Conservation (phyloP, 768 basidiomycete genomes). For the Suillus cothurnatus region DNA sequence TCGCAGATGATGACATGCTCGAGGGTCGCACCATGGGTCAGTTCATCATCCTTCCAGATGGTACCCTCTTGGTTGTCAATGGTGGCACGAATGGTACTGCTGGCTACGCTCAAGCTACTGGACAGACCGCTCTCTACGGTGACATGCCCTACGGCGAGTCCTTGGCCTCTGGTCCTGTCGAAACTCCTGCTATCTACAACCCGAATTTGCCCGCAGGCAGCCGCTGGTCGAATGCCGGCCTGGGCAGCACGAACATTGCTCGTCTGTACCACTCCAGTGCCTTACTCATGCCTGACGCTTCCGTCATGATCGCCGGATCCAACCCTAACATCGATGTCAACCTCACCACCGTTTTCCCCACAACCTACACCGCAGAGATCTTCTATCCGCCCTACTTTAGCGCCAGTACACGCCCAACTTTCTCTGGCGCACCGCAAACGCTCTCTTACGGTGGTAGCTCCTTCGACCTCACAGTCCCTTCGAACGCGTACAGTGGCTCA, state of each 20-base stretch:
- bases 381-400: slow-evolving; percentile 94
- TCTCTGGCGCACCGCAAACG: slow-evolving; percentile 67
- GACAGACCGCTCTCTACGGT: slow-evolving; percentile 39
- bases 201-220: slow-evolving; percentile 69
- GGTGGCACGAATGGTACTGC: slow-evolving; percentile 87
- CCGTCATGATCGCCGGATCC: slow-evolving; percentile 87
- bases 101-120: slow-evolving; percentile 70
- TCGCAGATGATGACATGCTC: slow-evolving; percentile 75
- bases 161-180: slow-evolving; percentile 78
- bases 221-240: slow-evolving; percentile 72
- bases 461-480: slow-evolving; percentile 75
- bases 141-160: slow-evolving; percentile 74
- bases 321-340: slow-evolving; percentile 92
- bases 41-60: slow-evolving; percentile 82
- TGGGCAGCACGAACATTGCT: slow-evolving; percentile 64
- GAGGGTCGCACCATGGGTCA: slow-evolving; percentile 89
- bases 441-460: slow-evolving; percentile 81
- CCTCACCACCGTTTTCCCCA: slow-evolving; percentile 60
- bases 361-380: slow-evolving; percentile 79
- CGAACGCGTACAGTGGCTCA: slow-evolving; percentile 62
- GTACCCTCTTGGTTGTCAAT: slow-evolving; percentile 78
- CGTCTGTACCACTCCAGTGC: slow-evolving; percentile 92
- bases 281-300: slow-evolving; percentile 85
- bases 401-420: slow-evolving; percentile 65
- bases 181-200: slow-evolving; percentile 83